These are phyloP conservation scores for Teratosphaeria zuluensis DNA, from an alignment of 2,329 filamentous ascomycete species.

Conservation along the genomic window DNA sequence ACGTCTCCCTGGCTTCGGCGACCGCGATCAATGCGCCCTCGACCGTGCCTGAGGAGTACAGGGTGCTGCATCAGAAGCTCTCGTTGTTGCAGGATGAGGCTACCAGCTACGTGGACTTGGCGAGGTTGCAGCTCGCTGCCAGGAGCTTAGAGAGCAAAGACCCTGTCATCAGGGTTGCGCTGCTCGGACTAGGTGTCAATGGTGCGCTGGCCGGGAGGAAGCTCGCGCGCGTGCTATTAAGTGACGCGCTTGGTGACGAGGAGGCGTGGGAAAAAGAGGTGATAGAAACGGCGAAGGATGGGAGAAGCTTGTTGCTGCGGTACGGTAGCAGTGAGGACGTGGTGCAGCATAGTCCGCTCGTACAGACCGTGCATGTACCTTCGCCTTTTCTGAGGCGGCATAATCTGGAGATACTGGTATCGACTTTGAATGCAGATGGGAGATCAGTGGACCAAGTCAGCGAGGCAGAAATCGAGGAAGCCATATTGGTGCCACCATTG, in stretches of 20 bases:
- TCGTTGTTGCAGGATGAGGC: constrained; percentile 52
- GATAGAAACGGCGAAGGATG: constrained; percentile 23
- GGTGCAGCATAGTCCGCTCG: constrained; percentile 38
- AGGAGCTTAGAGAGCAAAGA: constrained; percentile 49
- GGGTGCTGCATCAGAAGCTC: constrained; percentile 51
- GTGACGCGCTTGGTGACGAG: constrained; percentile 35
- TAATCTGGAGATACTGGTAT: constrained; percentile 55
- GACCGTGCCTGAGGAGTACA: constrained; percentile 42
- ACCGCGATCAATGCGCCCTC: constrained; percentile 46
- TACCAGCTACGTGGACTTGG: constrained; percentile 55
- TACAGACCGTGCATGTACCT: constrained; percentile 53
- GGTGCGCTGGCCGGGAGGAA: constrained; percentile 47
- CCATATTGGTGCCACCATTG: constrained; percentile 63
- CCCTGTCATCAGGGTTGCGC: constrained; percentile 47
- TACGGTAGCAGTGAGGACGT: constrained; percentile 47
- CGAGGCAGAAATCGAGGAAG: constrained; percentile 44
- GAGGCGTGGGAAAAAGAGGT: constrained; percentile 36
- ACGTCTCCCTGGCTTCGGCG: constrained; percentile 37
- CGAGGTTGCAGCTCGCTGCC: constrained; percentile 61
- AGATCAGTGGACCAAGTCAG: constrained; percentile 17
- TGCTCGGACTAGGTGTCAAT: constrained; percentile 28
- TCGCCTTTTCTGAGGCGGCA: constrained; percentile 52
- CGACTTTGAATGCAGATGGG: constrained; percentile 40
- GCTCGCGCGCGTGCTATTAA: constrained; percentile 53
- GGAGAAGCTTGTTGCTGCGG: constrained; percentile 32